Evolutionary conservation across 169 alveolate genomes (phyloP), one percentile per base, ranked within the genome.

Genomic region (Plasmodium knowlesi): DNA sequence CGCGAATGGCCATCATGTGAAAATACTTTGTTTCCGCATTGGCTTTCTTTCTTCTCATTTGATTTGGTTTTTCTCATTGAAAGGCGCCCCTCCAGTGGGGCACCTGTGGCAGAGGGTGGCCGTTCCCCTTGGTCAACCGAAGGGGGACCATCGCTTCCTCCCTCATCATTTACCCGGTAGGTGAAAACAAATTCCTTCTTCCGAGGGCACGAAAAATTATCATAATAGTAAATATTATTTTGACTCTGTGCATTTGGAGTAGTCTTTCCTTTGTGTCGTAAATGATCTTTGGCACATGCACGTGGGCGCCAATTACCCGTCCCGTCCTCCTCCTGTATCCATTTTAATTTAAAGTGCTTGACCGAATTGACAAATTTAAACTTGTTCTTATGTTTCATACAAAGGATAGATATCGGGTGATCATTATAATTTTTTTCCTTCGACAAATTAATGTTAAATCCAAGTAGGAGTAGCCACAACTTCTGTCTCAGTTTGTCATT

Each of bases 341-440:
- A 89, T 79, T 70, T 79, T 61, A 89, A 89, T 9, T 89, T 89
- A 80, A 79, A 78, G 53, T 81, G 28, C 34, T 79, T 89, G n/a
- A 22, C 53, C 5, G 41, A 80, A 43, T 89, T 70, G 10, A 28
- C 67, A 50, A 46, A 78, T 80, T 57, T 78, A 61, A 19, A 89
- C 50, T 79, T 73, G 6, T 80, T 78, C n/a, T 70, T 89, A 50
- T 89, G 54, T 43, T 89, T 89, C 73, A 67, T 89, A 78, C 94
- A 89, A 10, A 89, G 72, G 37, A 79, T 89, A 2, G 81, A 79
- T 80, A 89, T 89, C 9, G 94, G 94, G 53, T 89, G 90, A 16
- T 89, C 94, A 79, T 89, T 89, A 46, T 89, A 89, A 61, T 89
- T 81, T 79, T 80, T 81, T 43, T 89, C 90, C 30, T 89, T 89